Conservation (phyloP, 192 early-diverging fungal genomes). For the Coemansia sp. region DNA sequence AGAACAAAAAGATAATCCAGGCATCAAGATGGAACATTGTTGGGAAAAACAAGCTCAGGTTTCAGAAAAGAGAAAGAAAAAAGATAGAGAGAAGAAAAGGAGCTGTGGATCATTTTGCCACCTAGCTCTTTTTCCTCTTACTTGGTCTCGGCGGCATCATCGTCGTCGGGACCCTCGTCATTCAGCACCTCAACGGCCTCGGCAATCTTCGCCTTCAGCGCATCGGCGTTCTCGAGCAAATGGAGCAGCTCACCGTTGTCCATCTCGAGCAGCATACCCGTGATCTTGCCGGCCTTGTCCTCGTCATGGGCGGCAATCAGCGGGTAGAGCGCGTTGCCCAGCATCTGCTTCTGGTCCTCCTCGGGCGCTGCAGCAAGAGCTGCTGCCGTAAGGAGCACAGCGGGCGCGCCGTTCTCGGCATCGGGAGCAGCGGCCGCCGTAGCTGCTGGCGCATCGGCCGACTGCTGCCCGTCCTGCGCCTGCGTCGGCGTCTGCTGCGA, state of each 20-base stretch:
- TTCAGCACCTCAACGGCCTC: slow-evolving; percentile 88
- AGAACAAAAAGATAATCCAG: no score
- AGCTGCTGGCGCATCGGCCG: slow-evolving; percentile 28
- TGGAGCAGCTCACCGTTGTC: slow-evolving; percentile 92
- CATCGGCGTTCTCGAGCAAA: slow-evolving; percentile 80
- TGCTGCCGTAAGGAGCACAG: slow-evolving; percentile 65
- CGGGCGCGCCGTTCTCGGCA: slow-evolving; percentile 33
- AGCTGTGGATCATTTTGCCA: no score
- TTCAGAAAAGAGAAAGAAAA: no score
- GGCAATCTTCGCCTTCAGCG: slow-evolving; percentile 76
- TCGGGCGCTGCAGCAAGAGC: slow-evolving; percentile 74
- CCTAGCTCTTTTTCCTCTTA: no score
- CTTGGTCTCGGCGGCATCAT: neutral
- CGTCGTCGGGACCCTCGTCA: slow-evolving; percentile 32
- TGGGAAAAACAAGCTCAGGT: no score
- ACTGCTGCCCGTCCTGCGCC: slow-evolving; percentile 39
- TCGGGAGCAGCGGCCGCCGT: neutral
- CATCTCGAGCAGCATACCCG: slow-evolving; percentile 99
- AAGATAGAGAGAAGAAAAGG: no score
- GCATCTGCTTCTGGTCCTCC: slow-evolving; percentile 93
- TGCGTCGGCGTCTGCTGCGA: slow-evolving; percentile 38
- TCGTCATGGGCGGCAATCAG: slow-evolving; percentile 70
- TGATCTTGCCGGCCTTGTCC: slow-evolving; percentile 92
- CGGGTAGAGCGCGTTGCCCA: slow-evolving; percentile 95
- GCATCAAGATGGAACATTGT: no score